Base-by-base conservation (phyloP, 177 flowering plant genomes). In the Telopea speciosissima region DNA sequence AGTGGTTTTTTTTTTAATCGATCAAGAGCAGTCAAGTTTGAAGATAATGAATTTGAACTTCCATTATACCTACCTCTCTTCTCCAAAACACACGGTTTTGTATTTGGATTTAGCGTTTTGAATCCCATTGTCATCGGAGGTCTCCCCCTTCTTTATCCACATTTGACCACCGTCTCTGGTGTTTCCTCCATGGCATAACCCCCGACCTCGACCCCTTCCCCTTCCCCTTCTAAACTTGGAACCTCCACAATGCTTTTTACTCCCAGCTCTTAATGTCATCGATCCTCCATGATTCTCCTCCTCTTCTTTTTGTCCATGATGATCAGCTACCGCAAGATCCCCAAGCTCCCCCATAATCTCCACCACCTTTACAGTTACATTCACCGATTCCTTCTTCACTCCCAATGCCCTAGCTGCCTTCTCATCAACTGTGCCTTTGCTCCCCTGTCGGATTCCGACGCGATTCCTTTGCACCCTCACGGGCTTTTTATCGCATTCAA, bases 61-160 rank as follows among this genome's bases (percentile, higher is more conserved):
- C n/a, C n/a, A n/a, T n/a, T n/a, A n/a, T n/a, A n/a, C n/a, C n/a
- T n/a, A n/a, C n/a, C n/a, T n/a, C n/a, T n/a, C n/a, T n/a, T n/a
- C n/a, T n/a, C n/a, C n/a, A n/a, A n/a, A n/a, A n/a, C n/a, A n/a
- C n/a, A n/a, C n/a, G n/a, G n/a, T n/a, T n/a, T n/a, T n/a, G n/a
- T n/a, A n/a, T 28, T 28, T 28, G 31, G 31, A 2, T 28, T 28
- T 28, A 28, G 31, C 31, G 2, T 36, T 6, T 36, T 36, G 40
- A 36, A 36, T 36, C 4, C 40, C 40, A 36, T 8, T 36, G 40
- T 54, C 71, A 58, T 56, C 58, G 13, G 33, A 23, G 7, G 11
- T 60, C n/a, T 75, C 73, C 10, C 25, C 73, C 33, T 70, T 70
- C 25, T 24, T 70, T 5, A 75, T 67, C 77, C 77, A 75, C 36